phyloP scores from a whole-genome alignment of 441 rosid genomes.

The Brassica hybrid region DNA sequence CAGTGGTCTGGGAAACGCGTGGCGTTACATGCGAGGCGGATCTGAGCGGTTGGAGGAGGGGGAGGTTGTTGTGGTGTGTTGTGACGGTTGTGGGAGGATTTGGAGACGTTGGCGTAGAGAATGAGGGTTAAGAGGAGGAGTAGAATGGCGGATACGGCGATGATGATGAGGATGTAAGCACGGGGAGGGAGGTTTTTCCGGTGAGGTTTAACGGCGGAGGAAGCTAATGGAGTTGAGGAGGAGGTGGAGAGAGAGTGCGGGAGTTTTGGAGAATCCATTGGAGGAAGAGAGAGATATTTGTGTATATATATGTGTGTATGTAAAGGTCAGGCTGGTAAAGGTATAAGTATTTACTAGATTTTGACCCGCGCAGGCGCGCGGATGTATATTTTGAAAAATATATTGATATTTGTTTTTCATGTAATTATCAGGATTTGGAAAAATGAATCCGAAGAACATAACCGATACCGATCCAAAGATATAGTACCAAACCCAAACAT shows the following conservation, averaged over 20 bases:
- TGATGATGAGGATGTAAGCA: constrained; percentile 23
- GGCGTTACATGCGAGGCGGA: constrained; percentile 68
- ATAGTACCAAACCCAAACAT: too few relatives aligned
- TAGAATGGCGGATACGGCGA: constrained; percentile 44
- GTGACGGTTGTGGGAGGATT: constrained; percentile 24
- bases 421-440: too few relatives aligned
- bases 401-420: too few relatives aligned
- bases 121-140: constrained; percentile 47
- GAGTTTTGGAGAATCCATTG: constrained; percentile 37
- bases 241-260: constrained; percentile 37
- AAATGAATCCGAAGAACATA: too few relatives aligned
- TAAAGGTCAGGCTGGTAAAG: too few relatives aligned
- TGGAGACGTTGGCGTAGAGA: constrained; percentile 38
- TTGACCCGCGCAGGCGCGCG: too few relatives aligned
- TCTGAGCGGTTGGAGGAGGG: constrained; percentile 41
- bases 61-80: constrained; percentile 13
- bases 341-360: too few relatives aligned
- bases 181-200: constrained; percentile 32
- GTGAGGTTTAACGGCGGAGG: constrained; percentile 16
- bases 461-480: too few relatives aligned
- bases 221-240: constrained; percentile 13
- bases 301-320: too few relatives aligned
- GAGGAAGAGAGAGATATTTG: constrained; percentile 4
- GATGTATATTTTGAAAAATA: too few relatives aligned
- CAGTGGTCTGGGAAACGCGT: constrained; percentile 64